phyloP scores from a whole-genome alignment of 176 grass and related monocot genomes.

The Rhynchospora tenuis region DNA sequence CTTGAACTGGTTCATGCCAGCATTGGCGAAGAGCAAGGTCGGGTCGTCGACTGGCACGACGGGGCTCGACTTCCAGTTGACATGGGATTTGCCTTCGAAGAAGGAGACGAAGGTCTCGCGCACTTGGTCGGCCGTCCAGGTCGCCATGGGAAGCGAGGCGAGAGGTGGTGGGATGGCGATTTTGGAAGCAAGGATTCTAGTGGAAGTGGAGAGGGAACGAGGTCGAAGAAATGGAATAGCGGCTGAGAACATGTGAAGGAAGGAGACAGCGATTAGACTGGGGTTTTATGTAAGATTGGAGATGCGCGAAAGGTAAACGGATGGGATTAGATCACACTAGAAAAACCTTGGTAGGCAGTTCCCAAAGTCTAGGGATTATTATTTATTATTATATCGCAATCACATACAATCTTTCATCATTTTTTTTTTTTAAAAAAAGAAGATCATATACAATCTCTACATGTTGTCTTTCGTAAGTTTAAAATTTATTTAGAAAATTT shows the following conservation, averaged over 20 bases:
- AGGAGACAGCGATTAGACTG: not conserved
- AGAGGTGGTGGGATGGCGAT: not conserved
- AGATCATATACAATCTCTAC: too few species aligned
- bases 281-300: not conserved
- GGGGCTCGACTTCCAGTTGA: slow-evolving; percentile 67
- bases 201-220: not conserved
- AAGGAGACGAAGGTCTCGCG: slow-evolving; percentile 49
- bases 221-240: not conserved
- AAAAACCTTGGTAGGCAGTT: too few species aligned
- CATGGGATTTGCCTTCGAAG: slow-evolving; percentile 65
- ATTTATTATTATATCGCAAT: too few species aligned
- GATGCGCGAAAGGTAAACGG: not conserved
- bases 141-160: slow-evolving; percentile 23
- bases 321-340: too few species aligned
- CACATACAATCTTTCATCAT: too few species aligned
- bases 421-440: too few species aligned
- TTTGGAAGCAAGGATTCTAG: not conserved
- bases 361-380: too few species aligned
- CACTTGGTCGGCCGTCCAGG: slow-evolving; percentile 47
- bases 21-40: slow-evolving; percentile 90
- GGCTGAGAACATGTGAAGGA: slow-evolving; percentile 8
- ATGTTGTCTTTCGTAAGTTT: too few species aligned
- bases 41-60: slow-evolving; percentile 80
- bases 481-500: too few species aligned
- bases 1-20: slow-evolving; percentile 98